Evolutionary conservation across 352 stramenopile genomes (phyloP).

Genomic region (Peronospora tabacina): DNA sequence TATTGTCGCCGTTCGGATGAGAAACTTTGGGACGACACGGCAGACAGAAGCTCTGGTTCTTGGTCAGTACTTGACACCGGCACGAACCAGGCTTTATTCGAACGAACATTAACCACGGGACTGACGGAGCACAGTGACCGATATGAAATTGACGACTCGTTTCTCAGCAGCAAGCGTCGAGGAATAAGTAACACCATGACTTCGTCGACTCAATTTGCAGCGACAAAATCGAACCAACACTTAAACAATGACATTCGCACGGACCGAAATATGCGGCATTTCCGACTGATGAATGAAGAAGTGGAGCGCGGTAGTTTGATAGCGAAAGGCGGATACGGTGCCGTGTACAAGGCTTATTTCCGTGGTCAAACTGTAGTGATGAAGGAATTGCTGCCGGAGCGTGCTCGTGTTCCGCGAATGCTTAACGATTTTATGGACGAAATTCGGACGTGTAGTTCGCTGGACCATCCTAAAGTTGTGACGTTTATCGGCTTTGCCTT

Average conservation of each 20-base stretch:
- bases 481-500: constrained; percentile 50
- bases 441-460: constrained; percentile 33
- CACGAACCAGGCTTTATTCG: constrained; percentile 12
- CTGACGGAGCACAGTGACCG: constrained; percentile 9
- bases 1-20: constrained; percentile 15
- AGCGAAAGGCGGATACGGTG: constrained; percentile 50
- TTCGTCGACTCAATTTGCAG: constrained; percentile 12
- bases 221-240: constrained; percentile 14
- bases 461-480: constrained; percentile 44
- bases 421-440: constrained; percentile 46
- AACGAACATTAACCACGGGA: constrained; percentile 23
- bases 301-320: constrained; percentile 34
- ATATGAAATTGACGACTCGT: constrained; percentile 13
- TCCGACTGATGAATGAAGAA: constrained; percentile 42
- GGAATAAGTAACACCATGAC: constrained; percentile 9
- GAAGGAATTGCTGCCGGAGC: constrained; percentile 40
- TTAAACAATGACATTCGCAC: constrained; percentile 63
- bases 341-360: constrained; percentile 47
- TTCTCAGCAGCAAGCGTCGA: constrained; percentile 13
- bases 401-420: constrained; percentile 25
- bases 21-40: constrained; percentile 18
- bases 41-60: constrained; percentile 14
- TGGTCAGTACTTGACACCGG: constrained; percentile 5
- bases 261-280: constrained; percentile 47
- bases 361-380: constrained; percentile 31